phyloP scores from a whole-genome alignment of 2,329 filamentous ascomycete species.

The Aspergillus sp. region DNA sequence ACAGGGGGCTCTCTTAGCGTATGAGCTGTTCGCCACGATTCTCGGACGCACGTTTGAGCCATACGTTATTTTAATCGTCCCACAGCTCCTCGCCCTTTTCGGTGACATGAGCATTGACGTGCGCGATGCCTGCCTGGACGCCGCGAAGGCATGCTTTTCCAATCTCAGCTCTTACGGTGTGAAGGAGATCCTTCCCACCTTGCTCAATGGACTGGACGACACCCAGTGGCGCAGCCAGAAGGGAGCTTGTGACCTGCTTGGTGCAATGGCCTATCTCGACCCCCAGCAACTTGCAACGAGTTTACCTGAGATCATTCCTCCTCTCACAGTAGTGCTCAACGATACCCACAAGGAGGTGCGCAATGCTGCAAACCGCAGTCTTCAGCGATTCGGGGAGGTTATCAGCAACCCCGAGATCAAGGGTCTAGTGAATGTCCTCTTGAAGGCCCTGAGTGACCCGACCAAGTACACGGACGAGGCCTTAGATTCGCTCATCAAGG shows the following conservation, averaged over 20 bases:
- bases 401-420: conserved; percentile 98
- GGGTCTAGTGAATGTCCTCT: conserved; percentile 76
- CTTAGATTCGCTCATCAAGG: conserved; percentile 87
- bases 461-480: conserved; percentile 96
- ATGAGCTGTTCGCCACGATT: conserved; percentile 79
- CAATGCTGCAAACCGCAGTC: conserved; percentile 80
- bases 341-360: conserved; percentile 98
- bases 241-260: conserved; percentile 89
- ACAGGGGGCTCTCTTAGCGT: conserved; percentile 80
- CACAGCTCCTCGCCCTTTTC: conserved; percentile 79
- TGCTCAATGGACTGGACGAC: conserved; percentile 87
- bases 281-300: conserved; percentile 88
- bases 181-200: conserved; percentile 82
- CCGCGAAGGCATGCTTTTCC: conserved; percentile 88
- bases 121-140: conserved; percentile 83
- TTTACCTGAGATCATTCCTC: conserved; percentile 92
- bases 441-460: conserved; percentile 94
- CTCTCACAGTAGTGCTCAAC: conserved; percentile 85
- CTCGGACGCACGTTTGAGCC: conserved; percentile 88
- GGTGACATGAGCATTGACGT: conserved; percentile 84
- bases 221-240: conserved; percentile 98
- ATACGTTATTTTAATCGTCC: conserved; percentile 91
- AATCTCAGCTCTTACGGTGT: conserved; percentile 92
- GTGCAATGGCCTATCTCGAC: conserved; percentile 97
- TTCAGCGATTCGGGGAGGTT: conserved; percentile 97